Evolutionary conservation across 2,329 filamentous ascomycete genomes (phyloP), one percentile per base, ranked within the genome.

Genomic region (Keithomyces neogunnii): DNA sequence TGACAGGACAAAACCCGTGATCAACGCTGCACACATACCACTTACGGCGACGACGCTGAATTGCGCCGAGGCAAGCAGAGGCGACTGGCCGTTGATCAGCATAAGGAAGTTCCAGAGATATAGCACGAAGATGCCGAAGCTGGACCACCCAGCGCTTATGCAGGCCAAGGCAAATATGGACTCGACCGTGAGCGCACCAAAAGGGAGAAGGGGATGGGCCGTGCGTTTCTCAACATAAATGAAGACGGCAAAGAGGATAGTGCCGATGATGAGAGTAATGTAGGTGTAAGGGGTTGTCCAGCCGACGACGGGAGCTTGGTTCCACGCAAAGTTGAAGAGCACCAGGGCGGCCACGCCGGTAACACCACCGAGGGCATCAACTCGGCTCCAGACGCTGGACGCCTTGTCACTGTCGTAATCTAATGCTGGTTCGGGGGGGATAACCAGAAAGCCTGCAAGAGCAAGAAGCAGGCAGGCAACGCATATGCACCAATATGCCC

Each of bases 301-400:
- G 1, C 78, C 78, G 2, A 73, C 75, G 0, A 76, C 66, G 1
- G 78, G 74, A 0, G 74, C 80, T 60, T 85, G 79, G 56, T 82
- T 84, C 77, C 78, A 83, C 1, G 80, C 77, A 56, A 85, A 77
- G 59, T 82, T 82, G 62, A 84, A 70, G 8, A 85, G 64, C 0
- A 81, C 69, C 28, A 85, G 67, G 0, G 72, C 75, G 0, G 67
- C 66, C 28, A 83, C 69, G 1, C 80, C 80, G 1, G 62, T 55
- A 19, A 63, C 39, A 11, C 64, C 63, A 3, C 68, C 69, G 2
- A 61, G 60, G 11, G 67, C 50, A 50, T 73, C 70, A 9, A 71
- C 53, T 8, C 59, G 57, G 19, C 52, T 45, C 47, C 63, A 50
- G 1, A 57, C 42, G n/a, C 42, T 45, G 39, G 35, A 55, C 36